Base-by-base conservation (phyloP, 1,139 yeast genomes). In the Kazachstania sp. region DNA sequence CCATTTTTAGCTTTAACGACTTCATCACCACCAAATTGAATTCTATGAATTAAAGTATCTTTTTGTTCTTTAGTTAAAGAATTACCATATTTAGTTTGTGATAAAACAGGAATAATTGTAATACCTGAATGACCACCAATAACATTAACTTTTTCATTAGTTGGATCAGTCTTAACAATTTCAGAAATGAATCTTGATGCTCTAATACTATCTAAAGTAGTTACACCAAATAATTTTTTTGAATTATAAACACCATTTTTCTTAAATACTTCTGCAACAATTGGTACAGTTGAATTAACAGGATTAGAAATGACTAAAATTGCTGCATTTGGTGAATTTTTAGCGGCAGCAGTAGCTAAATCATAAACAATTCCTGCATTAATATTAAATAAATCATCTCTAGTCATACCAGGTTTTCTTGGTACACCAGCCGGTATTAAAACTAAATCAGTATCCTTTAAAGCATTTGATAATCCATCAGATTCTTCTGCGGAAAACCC, bases 391-490 rank as follows among this genome's bases (percentile, higher is more conserved):
- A 92, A 78, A 67, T 92, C 98, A 69, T 92, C 98, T 77, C 95
- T 80, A 63, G 97, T 88, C 97, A 90, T 90, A 67, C 97, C 97
- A 56, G 97, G 97, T 77, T 92, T 92, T 77, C 98, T 86, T 72
- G 98, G 98, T 50, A 92, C 96, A 73, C 98, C 98, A 50, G 98
- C 98, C 62, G 98, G 97, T 69, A 92, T 90, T 59, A 92, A 75
- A 51, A 92, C 95, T 57, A 92, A 81, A 64, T 92, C 94, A 45
- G 95, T 76, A 56, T 79, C 92, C 56, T 79, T 75, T 61, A 92
- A 75, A 46, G 97, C 86, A 49, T 71, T 70, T 59, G 80, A 78
- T 64, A 92, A 77, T 46, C 95, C 97, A 50, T 81, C 82, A 16
- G 53, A 42, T 40, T 61, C 63, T 63, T 87, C 95, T 55, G 97